A percentile compares a stretch with the other conserved stretches of the same genome.
phyloP scores from a whole-genome alignment of 768 basidiomycete species.

The Lyophyllum decastes region DNA sequence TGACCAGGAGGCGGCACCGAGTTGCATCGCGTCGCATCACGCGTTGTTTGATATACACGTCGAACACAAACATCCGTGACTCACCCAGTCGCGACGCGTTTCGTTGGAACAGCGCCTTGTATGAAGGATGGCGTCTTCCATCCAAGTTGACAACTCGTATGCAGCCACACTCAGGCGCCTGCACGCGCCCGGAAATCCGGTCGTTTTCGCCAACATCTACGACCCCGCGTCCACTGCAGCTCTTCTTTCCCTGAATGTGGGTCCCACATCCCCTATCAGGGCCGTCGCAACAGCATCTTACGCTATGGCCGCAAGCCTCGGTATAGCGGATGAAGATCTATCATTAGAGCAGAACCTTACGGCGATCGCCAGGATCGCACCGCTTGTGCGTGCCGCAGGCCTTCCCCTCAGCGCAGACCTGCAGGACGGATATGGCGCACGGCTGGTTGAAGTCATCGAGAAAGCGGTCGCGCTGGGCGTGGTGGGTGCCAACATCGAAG shows the following conservation, averaged over 20 bases:
- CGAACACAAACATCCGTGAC: not conserved
- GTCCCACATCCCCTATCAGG: not conserved
- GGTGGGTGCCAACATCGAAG: conserved; percentile 2
- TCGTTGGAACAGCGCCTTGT: no score
- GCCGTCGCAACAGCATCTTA: conserved; percentile 5
- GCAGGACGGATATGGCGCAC: conserved; percentile 1
- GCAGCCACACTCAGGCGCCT: not conserved
- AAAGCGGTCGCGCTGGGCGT: not conserved
- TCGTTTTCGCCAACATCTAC: conserved; percentile 2
- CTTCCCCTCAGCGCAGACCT: conserved; percentile 5
- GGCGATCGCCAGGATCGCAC: not conserved
- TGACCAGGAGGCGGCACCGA: no score
- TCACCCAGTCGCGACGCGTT: not conserved
- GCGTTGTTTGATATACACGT: not conserved
- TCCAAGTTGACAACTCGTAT: not conserved
- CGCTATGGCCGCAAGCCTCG: not conserved
- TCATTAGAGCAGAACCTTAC: not conserved
- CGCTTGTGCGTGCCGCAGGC: not conserved
- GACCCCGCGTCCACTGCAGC: conserved; percentile 1
- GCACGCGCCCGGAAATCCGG: not conserved
- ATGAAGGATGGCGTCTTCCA: no score
- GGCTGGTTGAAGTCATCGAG: not conserved
- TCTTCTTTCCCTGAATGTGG: not conserved
- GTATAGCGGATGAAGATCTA: not conserved
- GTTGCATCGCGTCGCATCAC: no score